Evolutionary conservation across 805 yeast genomes (phyloP), one percentile per base, ranked within the genome.

Genomic region (Myxozyma geophila): DNA sequence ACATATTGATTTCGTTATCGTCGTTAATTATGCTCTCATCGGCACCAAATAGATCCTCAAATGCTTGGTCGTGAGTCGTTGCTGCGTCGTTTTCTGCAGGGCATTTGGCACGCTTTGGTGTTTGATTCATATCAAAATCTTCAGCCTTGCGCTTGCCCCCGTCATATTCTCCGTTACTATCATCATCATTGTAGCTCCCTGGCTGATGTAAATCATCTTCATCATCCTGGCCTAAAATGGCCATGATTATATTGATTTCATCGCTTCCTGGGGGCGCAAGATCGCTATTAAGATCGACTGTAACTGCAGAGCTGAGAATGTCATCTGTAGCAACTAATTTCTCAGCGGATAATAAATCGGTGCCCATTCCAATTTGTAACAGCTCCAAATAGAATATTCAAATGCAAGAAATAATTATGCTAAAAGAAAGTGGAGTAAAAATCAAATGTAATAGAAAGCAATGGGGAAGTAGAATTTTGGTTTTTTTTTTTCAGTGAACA

Each of bases 291-390:
- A 21, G 13, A 13, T 10, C 10, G 37, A 52, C 3, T 9, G 36
- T 28, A 15, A n/a, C 49, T 8, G 57, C 15, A 1, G 15, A 10
- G 19, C 17, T 21, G 47, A 23, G 23, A n/a, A 12, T 21, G 12
- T 43, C 23, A 7, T 53, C 10, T 19, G 49, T n/a, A 40, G 17
- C 33, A 7, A 19, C 49, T 23, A 23, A 41, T 10, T 53, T 10
- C 12, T 40, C 15, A 10, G 21, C 23, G 39, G 46, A 19, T 15
- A 19, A 39, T 10, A 33, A 28, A 48, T 40, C 49, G 15, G 57
- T 39, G 57, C 57, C 40, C 57, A 53, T 53, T 41, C 57, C 57
- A 40, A 39, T 41, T 10, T 28, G 13, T 39, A 23, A 15, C 10
- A 43, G 21, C n/a, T 10, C 10, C 10, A 10, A 23, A 28, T 10